Conservation (phyloP, 768 basidiomycete genomes). For the Butyriboletus loyo region DNA sequence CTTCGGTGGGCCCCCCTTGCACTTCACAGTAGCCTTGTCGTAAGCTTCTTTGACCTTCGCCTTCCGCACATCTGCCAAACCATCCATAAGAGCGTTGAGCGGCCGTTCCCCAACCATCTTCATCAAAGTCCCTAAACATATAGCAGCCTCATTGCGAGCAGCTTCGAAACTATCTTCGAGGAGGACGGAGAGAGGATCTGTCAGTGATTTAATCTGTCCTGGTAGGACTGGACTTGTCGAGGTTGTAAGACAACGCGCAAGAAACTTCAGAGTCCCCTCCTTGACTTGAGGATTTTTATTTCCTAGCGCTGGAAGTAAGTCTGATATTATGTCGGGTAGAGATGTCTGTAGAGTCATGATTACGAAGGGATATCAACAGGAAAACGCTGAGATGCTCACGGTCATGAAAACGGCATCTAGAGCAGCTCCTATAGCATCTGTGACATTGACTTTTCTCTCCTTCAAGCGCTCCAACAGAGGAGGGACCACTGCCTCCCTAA, state of each 20-base stretch:
- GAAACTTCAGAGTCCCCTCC: constrained; percentile 86
- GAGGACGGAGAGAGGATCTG: constrained; percentile 69
- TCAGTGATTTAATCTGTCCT: constrained; percentile 75
- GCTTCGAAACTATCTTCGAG: constrained; percentile 89
- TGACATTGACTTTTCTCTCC: constrained; percentile 88
- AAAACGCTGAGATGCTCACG: constrained; percentile 46
- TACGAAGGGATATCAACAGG: neutral
- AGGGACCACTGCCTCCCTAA: constrained; percentile 67
- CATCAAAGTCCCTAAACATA: constrained; percentile 85
- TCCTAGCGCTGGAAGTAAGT: constrained; percentile 70
- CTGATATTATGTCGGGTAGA: constrained; percentile 77
- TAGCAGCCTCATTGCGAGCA: constrained; percentile 87
- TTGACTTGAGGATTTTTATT: constrained; percentile 98
- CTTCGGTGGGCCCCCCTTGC: constrained; percentile 59
- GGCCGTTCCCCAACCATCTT: constrained; percentile 95
- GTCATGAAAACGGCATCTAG: constrained; percentile 86
- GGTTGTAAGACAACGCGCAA: constrained; percentile 70
- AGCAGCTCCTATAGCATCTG: constrained; percentile 83
- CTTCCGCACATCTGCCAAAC: constrained; percentile 82
- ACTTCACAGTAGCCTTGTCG: constrained; percentile 90
- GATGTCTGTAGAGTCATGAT: constrained; percentile 51
- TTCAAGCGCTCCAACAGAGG: constrained; percentile 87
- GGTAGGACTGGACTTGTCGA: constrained; percentile 69
- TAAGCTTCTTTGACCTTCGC: constrained; percentile 92
- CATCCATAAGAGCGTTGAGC: constrained; percentile 82